Base-by-base conservation (phyloP, 2,329 filamentous ascomycete species). In the Nemania diffusa region DNA sequence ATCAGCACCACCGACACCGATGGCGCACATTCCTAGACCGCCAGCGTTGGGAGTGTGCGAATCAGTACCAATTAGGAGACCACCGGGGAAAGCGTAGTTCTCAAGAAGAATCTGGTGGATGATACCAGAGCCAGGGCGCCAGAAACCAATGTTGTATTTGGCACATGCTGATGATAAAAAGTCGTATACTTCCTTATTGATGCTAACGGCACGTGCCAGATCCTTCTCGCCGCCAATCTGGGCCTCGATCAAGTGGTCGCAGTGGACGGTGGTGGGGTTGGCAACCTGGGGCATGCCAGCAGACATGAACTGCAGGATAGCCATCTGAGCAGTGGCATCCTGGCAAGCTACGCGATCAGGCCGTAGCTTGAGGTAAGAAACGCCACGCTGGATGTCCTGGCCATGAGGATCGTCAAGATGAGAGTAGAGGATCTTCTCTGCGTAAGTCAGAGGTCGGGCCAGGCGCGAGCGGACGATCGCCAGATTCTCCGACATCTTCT, bases 141-240 rank as follows among this genome's bases (percentile, higher is more conserved):
- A 99, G 91, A 98, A 98, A 86, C 96, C 96, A 81, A 98, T 98
- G 88, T 98, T 95, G 88, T 98, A 99, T 87, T 98, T 99, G 79
- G 94, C 94, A 81, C 95, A 98, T 73, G 95, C 92, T 71, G 91
- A 90, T 69, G 94, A 89, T 79, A 99, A 85, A 88, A 99, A 99
- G 84, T 98, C 92, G 85, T 98, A 99, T 75, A 99, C 96, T 84
- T 98, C 95, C 88, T 97, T 97, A 91, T 98, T 98, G 85, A 97
- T 97, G 75, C 90, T 88, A 78, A 95, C 86, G 76, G 96, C 96
- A 78, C 95, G 90, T 69, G 89, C 91, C 81, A 98, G 86, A 92
- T 99, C 96, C 89, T 97, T 96, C 72, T 87, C 89, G 76, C 94
- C 94, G 79, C 96, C 96, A 77, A 95, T 80, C 84, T 98, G 95